phyloP scores from a whole-genome alignment of 2,329 filamentous ascomycete species.

The Xylariales sp. region DNA sequence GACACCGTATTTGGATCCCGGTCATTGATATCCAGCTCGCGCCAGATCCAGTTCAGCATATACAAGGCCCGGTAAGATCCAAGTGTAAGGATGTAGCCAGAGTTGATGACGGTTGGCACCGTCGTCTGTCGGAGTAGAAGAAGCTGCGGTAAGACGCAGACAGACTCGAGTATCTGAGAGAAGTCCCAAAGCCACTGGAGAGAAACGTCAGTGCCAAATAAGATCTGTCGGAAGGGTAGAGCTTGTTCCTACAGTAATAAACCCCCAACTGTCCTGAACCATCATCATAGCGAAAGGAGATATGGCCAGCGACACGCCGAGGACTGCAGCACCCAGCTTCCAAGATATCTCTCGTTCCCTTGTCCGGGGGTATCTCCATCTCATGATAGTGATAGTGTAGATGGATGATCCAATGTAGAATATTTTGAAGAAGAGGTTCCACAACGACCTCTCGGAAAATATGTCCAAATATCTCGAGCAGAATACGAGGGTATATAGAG shows the following conservation, averaged over 20 bases:
- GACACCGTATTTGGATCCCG: slow-evolving; percentile 64
- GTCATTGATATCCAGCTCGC: slow-evolving; percentile 55
- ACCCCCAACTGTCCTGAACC: slow-evolving; percentile 51
- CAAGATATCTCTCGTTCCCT: slow-evolving; percentile 88
- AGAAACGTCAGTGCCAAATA: background rate
- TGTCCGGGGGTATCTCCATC: slow-evolving; percentile 79
- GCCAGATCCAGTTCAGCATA: slow-evolving; percentile 84
- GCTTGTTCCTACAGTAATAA: slow-evolving; percentile 41
- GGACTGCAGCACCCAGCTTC: slow-evolving; percentile 73
- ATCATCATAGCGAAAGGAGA: slow-evolving; percentile 71
- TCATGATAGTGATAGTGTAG: slow-evolving; percentile 86
- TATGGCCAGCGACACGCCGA: slow-evolving; percentile 59
- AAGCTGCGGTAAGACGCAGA: slow-evolving; percentile 86
- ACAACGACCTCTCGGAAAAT: slow-evolving; percentile 52
- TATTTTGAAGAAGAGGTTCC: slow-evolving; percentile 81
- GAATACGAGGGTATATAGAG: slow-evolving; percentile 83
- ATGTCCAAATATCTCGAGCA: slow-evolving; percentile 82
- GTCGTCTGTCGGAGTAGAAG: slow-evolving; percentile 90
- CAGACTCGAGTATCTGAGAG: slow-evolving; percentile 85
- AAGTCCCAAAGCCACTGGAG: slow-evolving; percentile 76
- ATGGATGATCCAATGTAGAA: slow-evolving; percentile 81
- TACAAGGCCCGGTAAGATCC: slow-evolving; percentile 87
- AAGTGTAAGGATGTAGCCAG: slow-evolving; percentile 86
- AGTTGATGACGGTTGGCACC: slow-evolving; percentile 92
- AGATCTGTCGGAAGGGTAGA: background rate